Conservation (phyloP, 306 rosid species). For the Cicer bijugum region DNA sequence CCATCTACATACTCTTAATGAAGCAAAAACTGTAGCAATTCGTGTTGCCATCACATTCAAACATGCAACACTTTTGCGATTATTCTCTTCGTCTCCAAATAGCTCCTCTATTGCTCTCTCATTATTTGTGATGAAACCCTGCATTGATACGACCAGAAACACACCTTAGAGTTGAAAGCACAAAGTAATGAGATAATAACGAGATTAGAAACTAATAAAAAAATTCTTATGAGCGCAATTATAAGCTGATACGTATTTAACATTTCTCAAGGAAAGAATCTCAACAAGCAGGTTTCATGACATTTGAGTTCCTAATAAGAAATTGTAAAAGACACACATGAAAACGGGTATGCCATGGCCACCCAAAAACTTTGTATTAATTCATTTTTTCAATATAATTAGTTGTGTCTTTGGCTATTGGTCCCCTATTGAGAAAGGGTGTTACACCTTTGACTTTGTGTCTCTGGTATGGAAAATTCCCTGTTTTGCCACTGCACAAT, state of each 20-base stretch:
- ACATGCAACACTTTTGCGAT: conserved; percentile 66
- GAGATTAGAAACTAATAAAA: conserved; percentile 32
- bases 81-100: conserved; percentile 83
- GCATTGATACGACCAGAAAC: conserved; percentile 41
- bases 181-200: conserved; percentile 34
- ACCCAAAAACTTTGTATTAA: background rate
- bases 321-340: background rate
- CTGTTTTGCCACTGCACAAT: background rate
- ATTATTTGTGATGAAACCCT: conserved; percentile 91
- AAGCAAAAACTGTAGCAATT: conserved; percentile 93
- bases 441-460: background rate
- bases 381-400: background rate
- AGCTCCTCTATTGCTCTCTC: conserved; percentile 91
- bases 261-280: conserved; percentile 24
- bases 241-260: conserved; percentile 23
- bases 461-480: background rate
- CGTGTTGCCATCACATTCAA: conserved; percentile 83
- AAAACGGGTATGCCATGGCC: background rate
- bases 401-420: background rate
- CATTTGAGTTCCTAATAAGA: conserved; percentile 27
- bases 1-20: conserved; percentile 68
- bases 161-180: conserved; percentile 30
- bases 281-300: conserved; percentile 16
- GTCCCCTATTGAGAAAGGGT: background rate
- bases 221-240: conserved; percentile 14